Percentiles rank a stretch among this genome's conserved stretches.
These are phyloP conservation scores for Gardenia jasminoides DNA, from an alignment of 257 asterid genomes.

Conservation along the genomic window DNA sequence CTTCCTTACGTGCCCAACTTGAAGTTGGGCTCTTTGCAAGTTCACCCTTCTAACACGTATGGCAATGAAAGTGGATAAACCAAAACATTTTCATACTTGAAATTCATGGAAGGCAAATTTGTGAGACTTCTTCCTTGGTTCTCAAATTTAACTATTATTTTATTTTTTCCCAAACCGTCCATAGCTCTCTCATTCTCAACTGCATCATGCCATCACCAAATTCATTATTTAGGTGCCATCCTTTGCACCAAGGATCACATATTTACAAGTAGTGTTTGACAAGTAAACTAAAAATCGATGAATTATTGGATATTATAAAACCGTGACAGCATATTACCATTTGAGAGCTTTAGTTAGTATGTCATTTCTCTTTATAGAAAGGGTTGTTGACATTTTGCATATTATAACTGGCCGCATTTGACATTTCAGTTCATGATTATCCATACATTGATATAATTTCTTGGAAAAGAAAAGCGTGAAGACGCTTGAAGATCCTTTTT, in stretches of 20 bases:
- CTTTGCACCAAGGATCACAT: not conserved
- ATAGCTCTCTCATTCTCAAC: not conserved
- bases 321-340: not conserved
- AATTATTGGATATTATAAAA: constrained; percentile 7
- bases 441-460: not conserved
- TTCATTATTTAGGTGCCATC: not conserved
- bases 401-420: no score
- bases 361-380: not conserved
- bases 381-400: no score
- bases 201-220: not conserved
- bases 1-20: not conserved
- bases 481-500: not conserved
- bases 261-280: not conserved
- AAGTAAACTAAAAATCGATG: not conserved
- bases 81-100: not conserved
- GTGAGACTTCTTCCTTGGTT: not conserved
- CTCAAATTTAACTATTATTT: not conserved
- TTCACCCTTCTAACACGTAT: not conserved
- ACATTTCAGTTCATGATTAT: not conserved
- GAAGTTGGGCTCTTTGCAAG: not conserved
- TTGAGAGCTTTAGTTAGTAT: not conserved
- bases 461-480: not conserved
- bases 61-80: not conserved
- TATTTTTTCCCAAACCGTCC: not conserved
- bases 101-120: not conserved